Percentiles rank a stretch among this genome's conserved stretches.
Conservation (phyloP, 2,329 filamentous ascomycete species). For the Stemphylium lycopersici region DNA sequence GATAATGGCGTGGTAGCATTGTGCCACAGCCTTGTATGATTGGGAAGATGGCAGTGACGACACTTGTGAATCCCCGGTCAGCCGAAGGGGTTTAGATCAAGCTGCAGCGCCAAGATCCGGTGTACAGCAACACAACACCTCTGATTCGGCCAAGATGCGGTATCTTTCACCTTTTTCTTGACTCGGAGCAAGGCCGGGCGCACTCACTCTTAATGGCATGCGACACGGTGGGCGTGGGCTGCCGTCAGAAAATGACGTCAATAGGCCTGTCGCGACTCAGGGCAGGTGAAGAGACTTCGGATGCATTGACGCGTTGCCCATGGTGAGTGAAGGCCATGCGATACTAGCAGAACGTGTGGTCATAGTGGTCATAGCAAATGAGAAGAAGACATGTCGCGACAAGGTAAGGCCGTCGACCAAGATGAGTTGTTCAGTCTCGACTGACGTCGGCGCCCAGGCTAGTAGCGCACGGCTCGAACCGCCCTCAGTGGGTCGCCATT, state of each 20-base stretch:
- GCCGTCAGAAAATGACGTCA: constrained; percentile 7
- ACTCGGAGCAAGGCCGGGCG: not conserved
- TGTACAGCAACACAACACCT: constrained; percentile 9
- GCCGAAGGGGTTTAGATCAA: not conserved
- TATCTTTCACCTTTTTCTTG: not conserved
- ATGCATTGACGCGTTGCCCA: constrained; percentile 8
- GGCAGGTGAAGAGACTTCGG: not conserved
- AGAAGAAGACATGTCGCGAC: constrained; percentile 1
- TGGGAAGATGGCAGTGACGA: not conserved
- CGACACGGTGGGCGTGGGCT: not conserved
- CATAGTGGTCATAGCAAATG: constrained; percentile 1
- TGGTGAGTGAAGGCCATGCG: constrained; percentile 1
- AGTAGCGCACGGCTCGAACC: constrained; percentile 20
- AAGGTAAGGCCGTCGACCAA: constrained; percentile 13
- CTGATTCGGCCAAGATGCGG: not conserved
- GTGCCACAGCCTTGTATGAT: not conserved
- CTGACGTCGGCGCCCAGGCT: constrained; percentile 11
- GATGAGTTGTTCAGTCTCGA: constrained; percentile 10
- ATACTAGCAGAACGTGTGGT: not conserved
- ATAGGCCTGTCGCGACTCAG: not conserved
- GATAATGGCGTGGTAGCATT: constrained; percentile 1
- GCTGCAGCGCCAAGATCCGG: constrained; percentile 21
- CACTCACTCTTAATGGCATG: not conserved
- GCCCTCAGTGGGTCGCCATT: constrained; percentile 14
- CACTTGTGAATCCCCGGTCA: constrained; percentile 7